Conservation (phyloP, 2,329 filamentous ascomycete species). For the Scytalidium lignicola region DNA sequence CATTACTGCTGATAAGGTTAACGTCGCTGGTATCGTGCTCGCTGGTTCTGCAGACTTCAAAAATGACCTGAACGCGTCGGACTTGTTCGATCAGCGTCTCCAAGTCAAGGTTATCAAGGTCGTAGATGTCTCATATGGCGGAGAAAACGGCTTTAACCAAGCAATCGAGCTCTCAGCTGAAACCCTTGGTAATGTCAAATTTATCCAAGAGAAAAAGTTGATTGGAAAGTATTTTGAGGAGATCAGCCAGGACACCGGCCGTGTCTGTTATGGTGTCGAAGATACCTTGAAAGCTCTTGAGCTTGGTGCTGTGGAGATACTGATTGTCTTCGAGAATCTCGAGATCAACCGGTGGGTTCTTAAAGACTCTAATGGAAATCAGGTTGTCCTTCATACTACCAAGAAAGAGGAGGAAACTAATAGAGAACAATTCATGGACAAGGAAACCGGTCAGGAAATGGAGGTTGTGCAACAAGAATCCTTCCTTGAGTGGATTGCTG, state of each 20-base stretch:
- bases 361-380: conserved; percentile 68
- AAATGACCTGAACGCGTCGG: conserved; percentile 95
- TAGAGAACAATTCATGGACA: conserved; percentile 88
- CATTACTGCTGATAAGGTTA: conserved; percentile 97
- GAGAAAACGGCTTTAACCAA: conserved; percentile 99
- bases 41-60: conserved; percentile 99
- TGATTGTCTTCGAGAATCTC: conserved; percentile 97
- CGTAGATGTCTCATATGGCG: conserved; percentile 97
- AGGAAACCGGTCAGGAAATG: conserved; percentile 95
- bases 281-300: conserved; percentile 97
- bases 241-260: conserved; percentile 95
- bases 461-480: conserved; percentile 81
- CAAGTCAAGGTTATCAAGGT: conserved; percentile 97
- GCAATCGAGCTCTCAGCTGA: conserved; percentile 93
- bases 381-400: conserved; percentile 79
- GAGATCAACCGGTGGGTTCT: conserved; percentile 90
- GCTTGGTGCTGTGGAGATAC: conserved; percentile 85
- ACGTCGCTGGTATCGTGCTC: conserved; percentile 90
- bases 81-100: conserved; percentile 92
- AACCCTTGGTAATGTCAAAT: conserved; percentile 98
- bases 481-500: conserved; percentile 99
- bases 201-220: conserved; percentile 99
- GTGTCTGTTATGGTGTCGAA: conserved; percentile 96
- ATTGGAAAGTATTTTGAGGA: conserved; percentile 99
- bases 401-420: conserved; percentile 74